Percentiles rank a stretch among this genome's conserved stretches.
phyloP scores from a whole-genome alignment of 176 grass and related monocot genomes.

The Bonia amplexicaulis region DNA sequence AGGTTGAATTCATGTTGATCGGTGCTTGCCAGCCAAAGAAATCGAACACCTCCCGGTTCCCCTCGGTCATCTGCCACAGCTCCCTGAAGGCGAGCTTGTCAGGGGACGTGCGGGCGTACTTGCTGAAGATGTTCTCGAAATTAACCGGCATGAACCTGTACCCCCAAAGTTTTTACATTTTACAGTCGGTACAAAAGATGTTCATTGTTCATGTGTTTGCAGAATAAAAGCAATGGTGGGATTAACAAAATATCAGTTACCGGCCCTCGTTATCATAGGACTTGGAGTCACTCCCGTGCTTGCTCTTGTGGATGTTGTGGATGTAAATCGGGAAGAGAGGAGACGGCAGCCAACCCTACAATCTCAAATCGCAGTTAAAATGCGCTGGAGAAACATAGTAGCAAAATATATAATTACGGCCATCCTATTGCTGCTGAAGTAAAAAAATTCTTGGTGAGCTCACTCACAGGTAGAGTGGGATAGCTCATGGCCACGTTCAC shows the following conservation, averaged over 20 bases:
- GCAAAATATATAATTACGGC: no score
- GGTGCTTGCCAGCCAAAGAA: slow-evolving; percentile 51
- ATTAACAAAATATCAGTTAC: not conserved
- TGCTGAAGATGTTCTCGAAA: slow-evolving; percentile 94
- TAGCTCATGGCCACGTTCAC: slow-evolving; percentile 76
- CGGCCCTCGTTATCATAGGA: slow-evolving; percentile 74
- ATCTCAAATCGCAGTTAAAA: not conserved
- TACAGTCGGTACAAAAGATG: not conserved
- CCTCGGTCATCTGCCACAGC: slow-evolving; percentile 67
- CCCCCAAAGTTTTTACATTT: not conserved
- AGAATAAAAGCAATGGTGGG: not conserved
- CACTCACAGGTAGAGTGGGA: slow-evolving; percentile 61
- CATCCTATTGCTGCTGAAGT: not conserved
- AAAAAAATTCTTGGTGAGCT: not conserved
- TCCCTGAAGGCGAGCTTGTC: slow-evolving; percentile 59
- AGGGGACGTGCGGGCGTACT: slow-evolving; percentile 52
- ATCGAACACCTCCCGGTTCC: slow-evolving; percentile 36
- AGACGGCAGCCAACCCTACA: slow-evolving; percentile 70
- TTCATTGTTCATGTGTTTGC: not conserved
- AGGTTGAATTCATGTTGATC: not conserved
- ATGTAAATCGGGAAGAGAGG: slow-evolving; percentile 77
- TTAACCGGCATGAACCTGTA: slow-evolving; percentile 71
- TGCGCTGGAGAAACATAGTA: no score
- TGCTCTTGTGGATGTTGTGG: slow-evolving; percentile 71
- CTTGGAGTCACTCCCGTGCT: slow-evolving; percentile 78